phyloP scores from a whole-genome alignment of 805 yeast genomes.

The Saccharomycopsis fermentans region DNA sequence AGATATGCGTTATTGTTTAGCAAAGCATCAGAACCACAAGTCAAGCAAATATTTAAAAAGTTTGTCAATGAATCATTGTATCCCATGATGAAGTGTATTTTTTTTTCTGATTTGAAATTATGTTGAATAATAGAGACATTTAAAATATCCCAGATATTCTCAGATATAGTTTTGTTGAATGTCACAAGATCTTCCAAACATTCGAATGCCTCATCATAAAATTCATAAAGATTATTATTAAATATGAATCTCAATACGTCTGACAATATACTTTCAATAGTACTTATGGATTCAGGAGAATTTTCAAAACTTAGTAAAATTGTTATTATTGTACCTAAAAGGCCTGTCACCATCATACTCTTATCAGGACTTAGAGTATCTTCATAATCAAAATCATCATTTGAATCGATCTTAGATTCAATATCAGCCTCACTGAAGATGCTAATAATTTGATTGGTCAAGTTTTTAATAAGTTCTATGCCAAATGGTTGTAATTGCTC shows the following conservation, averaged over 20 bases:
- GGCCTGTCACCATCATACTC: constrained; percentile 72
- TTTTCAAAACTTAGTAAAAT: constrained; percentile 76
- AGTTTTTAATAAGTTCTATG: constrained; percentile 49
- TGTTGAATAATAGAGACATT: constrained; percentile 30
- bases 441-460: constrained; percentile 64
- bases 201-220: constrained; percentile 67
- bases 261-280: constrained; percentile 54
- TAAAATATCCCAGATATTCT: constrained; percentile 68
- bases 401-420: neutral
- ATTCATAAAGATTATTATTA: constrained; percentile 56
- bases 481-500: constrained; percentile 90
- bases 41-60: constrained; percentile 36
- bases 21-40: constrained; percentile 35
- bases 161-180: constrained; percentile 48
- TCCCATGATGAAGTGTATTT: constrained; percentile 45
- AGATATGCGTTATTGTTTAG: constrained; percentile 16
- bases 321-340: constrained; percentile 73
- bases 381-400: constrained; percentile 20
- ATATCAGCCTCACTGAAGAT: constrained; percentile 49
- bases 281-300: constrained; percentile 52
- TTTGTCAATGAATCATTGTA: constrained; percentile 65
- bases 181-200: constrained; percentile 62
- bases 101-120: constrained; percentile 23
- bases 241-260: constrained; percentile 66
- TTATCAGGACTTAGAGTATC: constrained; percentile 50